Conservation (phyloP, 805 yeast genomes). For the Millerozyma acaciae region DNA sequence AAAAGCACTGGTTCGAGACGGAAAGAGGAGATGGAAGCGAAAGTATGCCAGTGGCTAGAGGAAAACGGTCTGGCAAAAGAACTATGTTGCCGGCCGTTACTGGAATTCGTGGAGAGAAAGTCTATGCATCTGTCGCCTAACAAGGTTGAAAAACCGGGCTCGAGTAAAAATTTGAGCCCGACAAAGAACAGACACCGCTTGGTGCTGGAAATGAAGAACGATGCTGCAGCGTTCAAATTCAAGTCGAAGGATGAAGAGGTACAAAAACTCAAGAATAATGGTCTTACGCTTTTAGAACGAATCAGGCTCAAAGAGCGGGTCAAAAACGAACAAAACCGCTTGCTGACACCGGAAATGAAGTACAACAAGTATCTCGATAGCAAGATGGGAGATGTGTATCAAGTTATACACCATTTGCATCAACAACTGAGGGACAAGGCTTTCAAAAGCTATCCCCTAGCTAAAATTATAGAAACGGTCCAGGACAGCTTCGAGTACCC, state of each 20-base stretch:
- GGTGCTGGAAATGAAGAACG: conserved; percentile 31
- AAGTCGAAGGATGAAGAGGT: conserved; percentile 20
- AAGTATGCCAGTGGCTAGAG: conserved; percentile 21
- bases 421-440: conserved; percentile 1
- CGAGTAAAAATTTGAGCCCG: conserved; percentile 1
- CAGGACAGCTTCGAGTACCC: conserved; percentile 32
- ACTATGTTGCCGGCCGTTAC: conserved; percentile 4
- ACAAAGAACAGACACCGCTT: too few relatives aligned
- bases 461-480: conserved; percentile 24
- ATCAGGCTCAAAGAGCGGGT: conserved; percentile 33
- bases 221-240: conserved; percentile 33
- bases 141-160: conserved; percentile 4
- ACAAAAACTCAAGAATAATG: conserved; percentile 17
- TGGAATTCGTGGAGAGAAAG: conserved; percentile 3
- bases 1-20: conserved; percentile 13
- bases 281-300: conserved; percentile 34
- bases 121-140: conserved; percentile 5
- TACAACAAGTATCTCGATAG: conserved; percentile 21
- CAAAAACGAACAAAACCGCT: conserved; percentile 10
- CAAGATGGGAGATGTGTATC: conserved; percentile 29
- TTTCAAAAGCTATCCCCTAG: conserved; percentile 18
- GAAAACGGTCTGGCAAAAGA: conserved; percentile 11
- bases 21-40: conserved; percentile 10
- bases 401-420: conserved; percentile 29
- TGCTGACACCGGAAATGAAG: conserved; percentile 18